phyloP scores from a whole-genome alignment of 2,329 filamentous ascomycete species.

The Fusarium staphyleae region DNA sequence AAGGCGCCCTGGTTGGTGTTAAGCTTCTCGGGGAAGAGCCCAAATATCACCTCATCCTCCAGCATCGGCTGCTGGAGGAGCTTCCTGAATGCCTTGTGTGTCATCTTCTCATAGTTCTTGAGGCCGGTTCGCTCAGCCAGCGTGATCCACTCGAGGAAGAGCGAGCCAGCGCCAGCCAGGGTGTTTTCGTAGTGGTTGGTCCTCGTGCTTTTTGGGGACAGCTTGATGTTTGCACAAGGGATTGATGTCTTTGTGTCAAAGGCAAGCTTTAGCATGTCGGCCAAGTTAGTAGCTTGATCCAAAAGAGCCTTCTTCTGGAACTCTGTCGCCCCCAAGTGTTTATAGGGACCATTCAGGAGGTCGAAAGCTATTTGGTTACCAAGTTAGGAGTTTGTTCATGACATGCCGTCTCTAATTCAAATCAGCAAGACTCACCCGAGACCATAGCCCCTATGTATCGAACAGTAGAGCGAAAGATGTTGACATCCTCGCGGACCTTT shows the following conservation, averaged over 20 bases:
- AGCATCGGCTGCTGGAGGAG: conserved; percentile 66
- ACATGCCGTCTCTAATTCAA: too few species aligned
- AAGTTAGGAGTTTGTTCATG: background rate
- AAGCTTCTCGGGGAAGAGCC: conserved; percentile 79
- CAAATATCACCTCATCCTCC: conserved; percentile 54
- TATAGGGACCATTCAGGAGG: conserved; percentile 72
- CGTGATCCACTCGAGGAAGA: conserved; percentile 77
- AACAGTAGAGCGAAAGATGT: conserved; percentile 90
- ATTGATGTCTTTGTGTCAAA: conserved; percentile 80
- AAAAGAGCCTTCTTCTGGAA: conserved; percentile 65
- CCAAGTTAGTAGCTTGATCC: conserved; percentile 71
- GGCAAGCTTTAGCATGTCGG: conserved; percentile 75
- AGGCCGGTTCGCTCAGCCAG: conserved; percentile 62
- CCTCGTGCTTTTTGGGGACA: conserved; percentile 58
- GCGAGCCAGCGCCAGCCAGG: conserved; percentile 77
- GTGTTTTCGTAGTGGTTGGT: conserved; percentile 67
- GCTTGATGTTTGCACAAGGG: conserved; percentile 72
- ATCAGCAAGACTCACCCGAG: conserved; percentile 59
- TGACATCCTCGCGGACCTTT: conserved; percentile 56
- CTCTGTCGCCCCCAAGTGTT: conserved; percentile 52
- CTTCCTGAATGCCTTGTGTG: conserved; percentile 70
- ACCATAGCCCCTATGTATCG: conserved; percentile 84
- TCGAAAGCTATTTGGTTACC: conserved; percentile 62
- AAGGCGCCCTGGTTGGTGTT: conserved; percentile 72
- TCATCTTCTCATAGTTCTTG: conserved; percentile 75